A percentile compares a stretch with the other conserved stretches of the same genome.
phyloP scores from a whole-genome alignment of 352 stramenopile species.

The Globisporangium uncinulatum region DNA sequence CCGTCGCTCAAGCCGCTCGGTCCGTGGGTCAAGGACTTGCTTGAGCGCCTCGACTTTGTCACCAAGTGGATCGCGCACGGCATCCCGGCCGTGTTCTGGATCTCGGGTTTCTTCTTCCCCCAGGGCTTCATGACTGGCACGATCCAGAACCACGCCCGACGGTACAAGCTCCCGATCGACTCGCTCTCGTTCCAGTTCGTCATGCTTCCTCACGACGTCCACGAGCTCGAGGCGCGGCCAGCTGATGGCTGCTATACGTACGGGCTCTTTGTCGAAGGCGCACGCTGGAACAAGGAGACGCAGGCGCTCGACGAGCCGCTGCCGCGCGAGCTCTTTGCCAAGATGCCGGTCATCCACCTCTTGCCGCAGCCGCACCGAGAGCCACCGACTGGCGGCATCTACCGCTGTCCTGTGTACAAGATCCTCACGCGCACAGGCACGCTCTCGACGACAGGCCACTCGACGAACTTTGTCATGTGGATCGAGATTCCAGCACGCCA shows the following conservation, averaged over 20 bases:
- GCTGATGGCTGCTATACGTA: conserved; percentile 85
- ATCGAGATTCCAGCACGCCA: conserved; percentile 88
- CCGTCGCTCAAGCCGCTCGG: conserved; percentile 87
- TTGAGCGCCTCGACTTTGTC: conserved; percentile 73
- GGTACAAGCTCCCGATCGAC: conserved; percentile 89
- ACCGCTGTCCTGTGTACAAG: conserved; percentile 92
- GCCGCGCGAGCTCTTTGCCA: conserved; percentile 87
- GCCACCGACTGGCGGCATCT: conserved; percentile 58
- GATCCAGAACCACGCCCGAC: conserved; percentile 90
- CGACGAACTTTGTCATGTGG: conserved; percentile 95
- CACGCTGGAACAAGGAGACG: conserved; percentile 64
- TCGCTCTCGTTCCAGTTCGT: conserved; percentile 89
- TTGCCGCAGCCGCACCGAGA: conserved; percentile 66
- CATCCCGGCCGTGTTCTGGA: conserved; percentile 84
- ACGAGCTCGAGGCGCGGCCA: conserved; percentile 51
- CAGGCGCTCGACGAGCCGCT: conserved; percentile 69
- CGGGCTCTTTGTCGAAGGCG: conserved; percentile 87
- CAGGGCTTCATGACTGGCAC: conserved; percentile 90
- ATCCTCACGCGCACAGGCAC: conserved; percentile 86
- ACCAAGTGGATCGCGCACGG: conserved; percentile 66
- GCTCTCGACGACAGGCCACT: conserved; percentile 88
- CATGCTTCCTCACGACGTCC: conserved; percentile 54
- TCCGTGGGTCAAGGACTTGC: conserved; percentile 85
- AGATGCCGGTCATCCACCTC: conserved; percentile 79
- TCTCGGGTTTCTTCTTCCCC: conserved; percentile 92